These are phyloP conservation scores for Coffea canephora DNA, from an alignment of 257 asterid species.

Conservation along the genomic window DNA sequence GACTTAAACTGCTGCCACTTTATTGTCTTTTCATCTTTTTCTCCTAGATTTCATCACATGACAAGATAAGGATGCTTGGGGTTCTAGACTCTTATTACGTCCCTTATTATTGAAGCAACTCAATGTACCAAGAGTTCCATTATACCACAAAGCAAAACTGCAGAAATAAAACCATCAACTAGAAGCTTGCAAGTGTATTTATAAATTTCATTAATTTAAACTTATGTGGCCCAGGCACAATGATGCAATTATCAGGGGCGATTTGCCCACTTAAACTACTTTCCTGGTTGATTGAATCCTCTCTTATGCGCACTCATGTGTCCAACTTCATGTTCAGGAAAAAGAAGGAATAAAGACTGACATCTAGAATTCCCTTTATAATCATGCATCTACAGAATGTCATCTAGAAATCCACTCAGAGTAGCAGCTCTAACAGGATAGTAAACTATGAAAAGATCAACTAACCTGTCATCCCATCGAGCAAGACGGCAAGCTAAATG, in stretches of 20 bases:
- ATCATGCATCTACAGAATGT: neutral
- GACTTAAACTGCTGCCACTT: neutral
- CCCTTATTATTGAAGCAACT: neutral
- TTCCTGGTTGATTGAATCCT: neutral
- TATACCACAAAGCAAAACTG: neutral
- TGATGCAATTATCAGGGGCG: no score
- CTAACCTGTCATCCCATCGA: slow-evolving; percentile 98
- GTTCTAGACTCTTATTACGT: neutral
- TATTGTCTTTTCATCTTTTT: no score
- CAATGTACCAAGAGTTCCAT: neutral
- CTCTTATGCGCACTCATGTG: neutral
- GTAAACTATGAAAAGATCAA: slow-evolving; percentile 9
- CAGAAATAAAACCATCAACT: neutral
- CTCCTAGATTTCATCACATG: no score
- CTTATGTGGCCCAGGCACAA: neutral
- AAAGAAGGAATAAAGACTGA: no score
- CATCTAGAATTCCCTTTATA: neutral
- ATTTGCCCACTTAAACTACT: neutral
- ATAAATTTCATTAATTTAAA: neutral
- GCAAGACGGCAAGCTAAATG: slow-evolving; percentile 80
- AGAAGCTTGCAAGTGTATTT: neutral
- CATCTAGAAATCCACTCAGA: neutral
- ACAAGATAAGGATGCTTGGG: no score
- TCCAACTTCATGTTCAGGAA: neutral
- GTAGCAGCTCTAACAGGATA: neutral